Base-by-base conservation (phyloP, 768 basidiomycete genomes). In the Asterophora lycoperdoides region DNA sequence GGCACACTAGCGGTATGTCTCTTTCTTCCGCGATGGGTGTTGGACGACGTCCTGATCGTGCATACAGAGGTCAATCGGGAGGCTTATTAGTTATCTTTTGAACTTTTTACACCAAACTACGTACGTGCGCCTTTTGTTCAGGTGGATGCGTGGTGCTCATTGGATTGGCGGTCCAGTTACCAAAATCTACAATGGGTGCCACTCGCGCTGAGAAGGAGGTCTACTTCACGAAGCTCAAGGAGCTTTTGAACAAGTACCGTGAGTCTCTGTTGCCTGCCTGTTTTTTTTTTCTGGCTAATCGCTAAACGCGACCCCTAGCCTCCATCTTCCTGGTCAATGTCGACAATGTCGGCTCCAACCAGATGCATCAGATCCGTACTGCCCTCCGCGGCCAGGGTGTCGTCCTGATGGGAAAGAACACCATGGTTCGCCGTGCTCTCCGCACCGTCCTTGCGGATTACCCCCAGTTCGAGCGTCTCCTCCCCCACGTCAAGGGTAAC, bases 361-460 rank as follows among this genome's bases (percentile, higher is more conserved):
- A 99, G 76, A 94, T 97, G 88, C 93, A 96, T 65, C 93, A 95
- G 70, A 94, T 95, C 57, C 93, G 89, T 78, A 87, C 85, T 46
- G 78, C 94, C 43, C 92, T 99, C 70, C 92, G 96, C 62, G 93
- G 93, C 64, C 93, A 90, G 70, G 96, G 91, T 76, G 75, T 93
- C 52, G 93, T 99, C 58, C 73, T 99, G 62, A 99, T 99, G 96
- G 96, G 96, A 67, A 99, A 99, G 78, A 99, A 99, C 85, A 99
- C 96, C 67, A 97, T 98, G 95, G 94, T 99, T 63, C 91, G 96
- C 76, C 92, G 96, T 62, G 96, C 93, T 53, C 81, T 99, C 55
- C 93, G 96, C 56, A 78, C 85, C 63, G 83, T 97, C 72, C 83
- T 97, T 64, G 53, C 79, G 57, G 96, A 98, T 61, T 78, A 74